These are phyloP conservation scores for Brettanomyces custersianus DNA, from an alignment of 805 yeast genomes.

Conservation along the genomic window DNA sequence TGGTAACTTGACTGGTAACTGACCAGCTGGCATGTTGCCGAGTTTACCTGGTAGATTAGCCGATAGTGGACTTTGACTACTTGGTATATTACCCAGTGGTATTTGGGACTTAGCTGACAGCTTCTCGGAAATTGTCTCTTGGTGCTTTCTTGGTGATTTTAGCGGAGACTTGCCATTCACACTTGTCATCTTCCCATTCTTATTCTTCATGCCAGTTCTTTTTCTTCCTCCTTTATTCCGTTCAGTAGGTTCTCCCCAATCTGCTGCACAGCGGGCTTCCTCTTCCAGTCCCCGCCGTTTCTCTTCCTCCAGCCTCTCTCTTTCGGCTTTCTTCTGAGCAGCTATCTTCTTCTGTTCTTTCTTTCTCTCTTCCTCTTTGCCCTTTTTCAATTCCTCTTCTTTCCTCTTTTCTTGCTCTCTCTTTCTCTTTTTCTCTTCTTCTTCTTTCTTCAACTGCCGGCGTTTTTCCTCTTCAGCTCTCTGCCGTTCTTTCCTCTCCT, in stretches of 20 bases:
- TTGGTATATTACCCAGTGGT: too few relatives aligned
- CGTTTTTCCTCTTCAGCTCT: slow-evolving; percentile 1
- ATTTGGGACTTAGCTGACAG: too few relatives aligned
- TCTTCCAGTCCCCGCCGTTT: not conserved
- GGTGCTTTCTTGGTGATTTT: too few relatives aligned
- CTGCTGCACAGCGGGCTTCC: not conserved
- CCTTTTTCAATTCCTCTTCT: slow-evolving; percentile 33
- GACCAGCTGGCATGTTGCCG: too few relatives aligned
- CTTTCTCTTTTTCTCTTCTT: slow-evolving; percentile 30
- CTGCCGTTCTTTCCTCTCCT: slow-evolving; percentile 3
- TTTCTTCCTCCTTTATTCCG: too few relatives aligned
- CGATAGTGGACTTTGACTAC: too few relatives aligned
- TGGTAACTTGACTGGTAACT: too few relatives aligned
- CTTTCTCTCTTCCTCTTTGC: slow-evolving; percentile 34
- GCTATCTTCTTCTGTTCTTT: slow-evolving; percentile 29
- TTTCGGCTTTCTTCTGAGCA: not conserved
- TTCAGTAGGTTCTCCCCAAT: not conserved
- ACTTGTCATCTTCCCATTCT: too few relatives aligned
- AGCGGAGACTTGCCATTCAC: too few relatives aligned
- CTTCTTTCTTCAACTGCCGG: slow-evolving; percentile 14
- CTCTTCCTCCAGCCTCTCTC: not conserved
- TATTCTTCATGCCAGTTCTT: too few relatives aligned
- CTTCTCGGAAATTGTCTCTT: too few relatives aligned
- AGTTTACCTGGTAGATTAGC: too few relatives aligned
- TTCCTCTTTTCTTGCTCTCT: slow-evolving; percentile 40